phyloP scores from a whole-genome alignment of 2,329 filamentous ascomycete species.

The Cytospora piceae region DNA sequence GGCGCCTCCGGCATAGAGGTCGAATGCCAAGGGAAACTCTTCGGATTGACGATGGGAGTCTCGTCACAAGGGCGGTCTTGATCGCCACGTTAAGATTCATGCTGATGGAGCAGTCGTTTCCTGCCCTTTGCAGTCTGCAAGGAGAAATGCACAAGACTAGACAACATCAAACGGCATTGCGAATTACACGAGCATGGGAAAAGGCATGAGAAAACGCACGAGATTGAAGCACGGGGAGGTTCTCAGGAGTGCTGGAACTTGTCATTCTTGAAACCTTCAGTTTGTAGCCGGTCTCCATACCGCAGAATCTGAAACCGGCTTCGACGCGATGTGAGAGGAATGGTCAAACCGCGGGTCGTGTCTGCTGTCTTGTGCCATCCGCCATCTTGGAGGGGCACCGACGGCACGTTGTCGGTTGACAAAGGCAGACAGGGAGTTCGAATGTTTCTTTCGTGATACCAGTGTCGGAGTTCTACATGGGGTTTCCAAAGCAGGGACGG shows the following conservation, averaged over 20 bases:
- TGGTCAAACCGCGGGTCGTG: neutral
- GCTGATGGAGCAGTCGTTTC: neutral
- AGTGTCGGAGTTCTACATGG: constrained; percentile 19
- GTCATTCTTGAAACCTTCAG: neutral
- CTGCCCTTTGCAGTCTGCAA: neutral
- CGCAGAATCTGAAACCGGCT: neutral
- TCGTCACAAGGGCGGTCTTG: neutral
- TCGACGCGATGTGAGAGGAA: neutral
- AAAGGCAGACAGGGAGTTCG: neutral
- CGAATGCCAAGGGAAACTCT: neutral
- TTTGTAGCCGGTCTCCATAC: neutral
- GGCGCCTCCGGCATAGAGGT: neutral
- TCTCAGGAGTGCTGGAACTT: neutral
- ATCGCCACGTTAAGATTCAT: neutral
- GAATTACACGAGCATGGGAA: neutral
- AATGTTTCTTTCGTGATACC: constrained; percentile 20
- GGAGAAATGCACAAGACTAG: neutral
- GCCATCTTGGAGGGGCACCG: neutral
- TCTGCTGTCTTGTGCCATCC: neutral
- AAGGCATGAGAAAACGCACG: neutral
- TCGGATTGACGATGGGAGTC: neutral
- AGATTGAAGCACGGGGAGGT: neutral
- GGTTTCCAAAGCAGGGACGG: neutral
- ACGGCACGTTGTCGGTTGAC: neutral
- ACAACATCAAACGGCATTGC: neutral